Base-by-base conservation (phyloP, 257 asterid species). In the Avicennia marina region DNA sequence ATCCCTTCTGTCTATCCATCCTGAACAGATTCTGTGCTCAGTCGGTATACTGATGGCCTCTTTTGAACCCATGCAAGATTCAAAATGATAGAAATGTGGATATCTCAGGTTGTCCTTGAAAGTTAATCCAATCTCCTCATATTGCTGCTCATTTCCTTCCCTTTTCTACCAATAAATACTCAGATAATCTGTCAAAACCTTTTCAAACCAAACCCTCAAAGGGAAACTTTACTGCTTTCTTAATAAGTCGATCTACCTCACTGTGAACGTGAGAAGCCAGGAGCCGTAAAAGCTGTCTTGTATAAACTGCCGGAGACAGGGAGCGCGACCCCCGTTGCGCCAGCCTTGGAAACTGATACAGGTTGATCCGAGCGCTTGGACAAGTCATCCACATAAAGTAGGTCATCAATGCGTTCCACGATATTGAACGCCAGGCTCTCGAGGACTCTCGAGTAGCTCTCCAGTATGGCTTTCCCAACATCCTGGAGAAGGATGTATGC, bases 381-480 rank as follows among this genome's bases (percentile, higher is more conserved):
- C 52, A 85, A 65, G 61, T 84, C 84, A 20, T 91, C 95, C 70
- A 91, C 95, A 4, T 88, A 84, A 31, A 88, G 82, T 43, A 89
- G 82, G 68, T 88, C 96, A 52, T 88, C 95, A 0, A 91, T 81
- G 0, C 96, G 86, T 8, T 95, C 85, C 13, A 81, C 80, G 3
- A 91, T 88, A 32, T 74, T 88, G 81, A 74, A 88, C 2, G 98
- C 93, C 54, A 91, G 71, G 59, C 96, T 85, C 75, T 91, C 98
- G 83, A 91, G 72, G 20, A 91, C 96, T 63, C 98, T 78, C 11
- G 98, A 91, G 82, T 91, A 91, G 93, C 98, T 85, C 87, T 91
- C 98, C 56, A 91, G 32, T 20, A 91, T 83, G 12, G 95, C 79
- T 79, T 83, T 91, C 15, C 98, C 98, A 2, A 91, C 78, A 68